These are phyloP conservation scores for Xylaria sp. DNA, from an alignment of 2,329 filamentous ascomycete species.

Conservation along the genomic window DNA sequence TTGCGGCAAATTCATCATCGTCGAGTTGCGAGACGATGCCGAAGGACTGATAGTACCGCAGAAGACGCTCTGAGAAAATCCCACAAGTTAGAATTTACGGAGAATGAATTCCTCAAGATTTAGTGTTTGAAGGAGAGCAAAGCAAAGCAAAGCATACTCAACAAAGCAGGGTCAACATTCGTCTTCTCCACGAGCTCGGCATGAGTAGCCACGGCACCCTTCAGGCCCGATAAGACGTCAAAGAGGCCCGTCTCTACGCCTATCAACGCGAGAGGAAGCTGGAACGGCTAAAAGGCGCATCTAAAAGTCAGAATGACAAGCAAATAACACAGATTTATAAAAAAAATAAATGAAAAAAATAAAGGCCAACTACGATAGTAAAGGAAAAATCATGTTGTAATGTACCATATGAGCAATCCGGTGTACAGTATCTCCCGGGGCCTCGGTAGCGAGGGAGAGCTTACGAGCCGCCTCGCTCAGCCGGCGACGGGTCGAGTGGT, in stretches of 20 bases:
- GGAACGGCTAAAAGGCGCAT: slow-evolving; percentile 23
- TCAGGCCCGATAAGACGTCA: slow-evolving; percentile 20
- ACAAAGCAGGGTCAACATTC: slow-evolving; percentile 31
- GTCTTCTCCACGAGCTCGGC: slow-evolving; percentile 29
- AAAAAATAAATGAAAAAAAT: not conserved
- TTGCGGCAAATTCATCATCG: slow-evolving; percentile 36
- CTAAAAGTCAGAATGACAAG: slow-evolving; percentile 7
- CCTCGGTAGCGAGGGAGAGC: slow-evolving; percentile 30
- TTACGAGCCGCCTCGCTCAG: slow-evolving; percentile 35
- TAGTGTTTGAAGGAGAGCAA: too few species aligned
- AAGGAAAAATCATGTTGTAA: not conserved
- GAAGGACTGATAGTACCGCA: slow-evolving; percentile 43
- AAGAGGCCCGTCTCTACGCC: slow-evolving; percentile 34
- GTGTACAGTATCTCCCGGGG: slow-evolving; percentile 31
- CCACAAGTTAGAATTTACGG: not conserved
- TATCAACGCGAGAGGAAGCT: slow-evolving; percentile 31
- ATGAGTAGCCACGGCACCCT: slow-evolving; percentile 19
- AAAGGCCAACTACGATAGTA: not conserved
- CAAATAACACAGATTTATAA: not conserved
- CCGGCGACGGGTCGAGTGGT: slow-evolving; percentile 29
- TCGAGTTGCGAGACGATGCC: slow-evolving; percentile 38
- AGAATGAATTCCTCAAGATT: not conserved
- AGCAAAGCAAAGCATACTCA: slow-evolving; percentile 37
- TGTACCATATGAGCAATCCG: slow-evolving; percentile 30
- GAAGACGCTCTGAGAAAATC: slow-evolving; percentile 34